Evolutionary conservation across 441 rosid genomes (phyloP), one percentile per base, ranked within the genome.

Genomic region (Syzygium syzygioides): DNA sequence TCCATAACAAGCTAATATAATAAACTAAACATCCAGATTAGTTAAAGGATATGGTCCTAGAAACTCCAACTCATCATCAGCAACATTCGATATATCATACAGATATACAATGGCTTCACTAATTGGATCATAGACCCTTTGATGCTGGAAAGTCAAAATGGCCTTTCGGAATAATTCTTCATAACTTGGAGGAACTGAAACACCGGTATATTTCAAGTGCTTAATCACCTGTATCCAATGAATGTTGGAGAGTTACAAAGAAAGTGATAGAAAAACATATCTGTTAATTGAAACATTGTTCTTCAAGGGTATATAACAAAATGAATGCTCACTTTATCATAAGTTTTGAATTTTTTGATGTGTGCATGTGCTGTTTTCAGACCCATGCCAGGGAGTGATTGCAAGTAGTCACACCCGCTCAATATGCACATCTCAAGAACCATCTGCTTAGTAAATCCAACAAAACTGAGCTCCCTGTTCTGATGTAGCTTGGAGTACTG

Each of bases 391-490:
- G 98, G 94, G 86, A 98, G 92, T 91, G 99, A 98, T 86, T 91
- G 99, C 94, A 96, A 91, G 92, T 98, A 98, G 91, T 98, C 99
- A 92, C 99, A 98, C 56, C 99, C 99, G 90, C 99, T 98, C 86
- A 98, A 93, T 88, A 98, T 97, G 95, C 99, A 98, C 99, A 96
- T 97, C 92, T 98, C 99, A 64, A 98, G 98, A 91, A 98, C 91
- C 99, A 96, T 97, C 92, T 93, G 95, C 85, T 93, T 92, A 88
- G 96, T 94, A 91, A 98, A 95, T 90, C 96, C 98, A n/a, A 92
- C 88, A 91, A 98, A 95, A 91, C 90, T 92, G 86, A 95, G 91
- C 48, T 94, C 99, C 90, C 93, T 95, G 92, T 96, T 98, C 93
- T 87, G 91, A 28, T 92, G 94, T 64, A 98, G 94, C 94, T 91